Percentiles rank a stretch among this genome's conserved stretches.
Conservation (phyloP, 208 protist genomes). For the Crithidia mellificae region DNA sequence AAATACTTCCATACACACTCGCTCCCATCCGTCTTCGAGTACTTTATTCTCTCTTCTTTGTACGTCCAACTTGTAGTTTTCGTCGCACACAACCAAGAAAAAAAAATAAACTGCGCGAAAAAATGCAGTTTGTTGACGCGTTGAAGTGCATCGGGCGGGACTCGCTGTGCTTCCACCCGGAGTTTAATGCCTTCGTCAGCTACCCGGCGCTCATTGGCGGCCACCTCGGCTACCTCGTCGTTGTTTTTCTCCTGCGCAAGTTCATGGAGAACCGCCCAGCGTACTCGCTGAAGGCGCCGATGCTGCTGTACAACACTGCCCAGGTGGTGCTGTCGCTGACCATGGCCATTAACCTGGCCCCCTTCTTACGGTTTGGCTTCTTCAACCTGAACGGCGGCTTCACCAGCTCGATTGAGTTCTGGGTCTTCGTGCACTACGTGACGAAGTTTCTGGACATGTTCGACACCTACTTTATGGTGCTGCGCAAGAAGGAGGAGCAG, state of each 20-base stretch:
- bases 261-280: slow-evolving; percentile 61
- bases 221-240: slow-evolving; percentile 65
- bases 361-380: slow-evolving; percentile 48
- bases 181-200: slow-evolving; percentile 61
- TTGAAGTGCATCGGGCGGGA: slow-evolving; percentile 40
- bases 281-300: slow-evolving; percentile 47
- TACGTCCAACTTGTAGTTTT: too few species aligned
- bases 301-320: slow-evolving; percentile 85
- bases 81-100: too few species aligned
- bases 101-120: too few species aligned
- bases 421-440: slow-evolving; percentile 87
- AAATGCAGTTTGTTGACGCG: slow-evolving; percentile 17
- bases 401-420: slow-evolving; percentile 69
- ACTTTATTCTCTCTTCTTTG: too few species aligned
- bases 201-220: slow-evolving; percentile 54
- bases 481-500: slow-evolving; percentile 85
- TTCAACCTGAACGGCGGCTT: slow-evolving; percentile 85
- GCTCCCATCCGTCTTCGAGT: too few species aligned
- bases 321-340: slow-evolving; percentile 78
- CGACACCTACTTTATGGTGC: slow-evolving; percentile 91
- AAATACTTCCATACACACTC: too few species aligned
- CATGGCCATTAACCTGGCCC: slow-evolving; percentile 75
- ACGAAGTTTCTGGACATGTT: slow-evolving; percentile 91
- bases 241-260: slow-evolving; percentile 44
- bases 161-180: slow-evolving; percentile 75